phyloP scores from a whole-genome alignment of 805 yeast genomes.

The Geotrichum ghanense region DNA sequence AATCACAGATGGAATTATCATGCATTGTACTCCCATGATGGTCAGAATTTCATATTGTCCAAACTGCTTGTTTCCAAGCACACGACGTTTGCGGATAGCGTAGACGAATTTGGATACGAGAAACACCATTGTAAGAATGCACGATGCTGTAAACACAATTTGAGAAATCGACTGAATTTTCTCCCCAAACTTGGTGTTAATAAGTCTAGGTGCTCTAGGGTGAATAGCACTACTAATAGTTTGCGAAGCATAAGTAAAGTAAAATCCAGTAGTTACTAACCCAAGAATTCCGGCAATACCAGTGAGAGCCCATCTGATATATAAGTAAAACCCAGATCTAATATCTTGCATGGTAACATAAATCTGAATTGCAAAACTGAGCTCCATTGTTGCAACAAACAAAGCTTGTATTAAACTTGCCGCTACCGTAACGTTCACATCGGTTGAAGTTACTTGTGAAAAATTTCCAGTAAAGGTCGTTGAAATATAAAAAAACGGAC shows the following conservation, averaged over 20 bases:
- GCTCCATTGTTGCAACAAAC: conserved; percentile 48
- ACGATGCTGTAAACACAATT: conserved; percentile 58
- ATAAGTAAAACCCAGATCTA: conserved; percentile 21
- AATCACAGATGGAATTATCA: conserved; percentile 65
- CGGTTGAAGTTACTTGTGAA: conserved; percentile 29
- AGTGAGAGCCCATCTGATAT: conserved; percentile 31
- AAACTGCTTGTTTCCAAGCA: conserved; percentile 70
- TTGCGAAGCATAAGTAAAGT: conserved; percentile 48
- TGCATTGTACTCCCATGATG: conserved; percentile 73
- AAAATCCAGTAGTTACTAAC: conserved; percentile 40
- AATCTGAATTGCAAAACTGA: conserved; percentile 61
- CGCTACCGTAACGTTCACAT: conserved; percentile 44
- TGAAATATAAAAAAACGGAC: conserved; percentile 40
- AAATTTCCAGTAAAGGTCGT: conserved; percentile 35
- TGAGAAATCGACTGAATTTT: conserved; percentile 23
- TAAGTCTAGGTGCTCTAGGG: conserved; percentile 32
- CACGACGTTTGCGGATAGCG: conserved; percentile 65
- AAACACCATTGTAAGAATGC: conserved; percentile 49
- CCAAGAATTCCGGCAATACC: conserved; percentile 24
- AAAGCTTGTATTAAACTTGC: conserved; percentile 50
- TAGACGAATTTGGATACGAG: conserved; percentile 51
- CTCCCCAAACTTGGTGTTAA: conserved; percentile 32
- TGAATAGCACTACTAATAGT: conserved; percentile 31
- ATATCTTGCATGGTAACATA: conserved; percentile 45
- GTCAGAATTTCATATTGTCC: conserved; percentile 70